phyloP scores from a whole-genome alignment of 202 grass and related monocot genomes.

The Brachypodium distachyon region DNA sequence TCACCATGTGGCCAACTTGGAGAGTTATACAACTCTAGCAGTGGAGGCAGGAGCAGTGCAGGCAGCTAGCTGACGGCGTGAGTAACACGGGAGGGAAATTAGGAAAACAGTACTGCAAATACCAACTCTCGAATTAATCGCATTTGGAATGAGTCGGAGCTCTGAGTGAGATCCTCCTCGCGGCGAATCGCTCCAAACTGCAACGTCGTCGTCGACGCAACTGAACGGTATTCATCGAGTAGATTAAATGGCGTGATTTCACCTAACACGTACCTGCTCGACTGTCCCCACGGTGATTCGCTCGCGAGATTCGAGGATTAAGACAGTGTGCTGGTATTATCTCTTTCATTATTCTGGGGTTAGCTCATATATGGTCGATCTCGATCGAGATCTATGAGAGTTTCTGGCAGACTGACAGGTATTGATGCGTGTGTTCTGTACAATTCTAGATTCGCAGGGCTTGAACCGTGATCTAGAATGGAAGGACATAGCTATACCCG shows the following conservation, averaged over 20 bases:
- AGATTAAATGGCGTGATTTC: neutral
- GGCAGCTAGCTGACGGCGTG: too few species aligned
- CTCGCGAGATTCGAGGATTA: neutral
- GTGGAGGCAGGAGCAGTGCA: too few species aligned
- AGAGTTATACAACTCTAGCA: too few species aligned
- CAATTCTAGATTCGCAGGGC: too few species aligned
- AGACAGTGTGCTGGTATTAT: neutral
- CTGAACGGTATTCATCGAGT: neutral
- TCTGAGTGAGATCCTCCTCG: slow-evolving; percentile 30
- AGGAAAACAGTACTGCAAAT: too few species aligned
- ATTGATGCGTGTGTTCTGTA: too few species aligned
- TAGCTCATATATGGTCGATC: too few species aligned
- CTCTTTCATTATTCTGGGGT: neutral
- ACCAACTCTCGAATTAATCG: slow-evolving; percentile 4
- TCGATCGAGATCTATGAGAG: neutral
- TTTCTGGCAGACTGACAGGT: too few species aligned
- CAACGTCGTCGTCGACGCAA: neutral
- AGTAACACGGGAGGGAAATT: neutral
- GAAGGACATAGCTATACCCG: too few species aligned
- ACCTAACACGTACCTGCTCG: slow-evolving; percentile 10
- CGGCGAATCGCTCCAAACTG: slow-evolving; percentile 18
- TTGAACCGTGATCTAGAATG: too few species aligned
- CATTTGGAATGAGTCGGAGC: slow-evolving; percentile 13
- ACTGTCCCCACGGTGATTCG: slow-evolving; percentile 1
- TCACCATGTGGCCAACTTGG: too few species aligned